Evolutionary conservation across 768 basidiomycete genomes (phyloP).

Genomic region (Leccinum longicurvipes): DNA sequence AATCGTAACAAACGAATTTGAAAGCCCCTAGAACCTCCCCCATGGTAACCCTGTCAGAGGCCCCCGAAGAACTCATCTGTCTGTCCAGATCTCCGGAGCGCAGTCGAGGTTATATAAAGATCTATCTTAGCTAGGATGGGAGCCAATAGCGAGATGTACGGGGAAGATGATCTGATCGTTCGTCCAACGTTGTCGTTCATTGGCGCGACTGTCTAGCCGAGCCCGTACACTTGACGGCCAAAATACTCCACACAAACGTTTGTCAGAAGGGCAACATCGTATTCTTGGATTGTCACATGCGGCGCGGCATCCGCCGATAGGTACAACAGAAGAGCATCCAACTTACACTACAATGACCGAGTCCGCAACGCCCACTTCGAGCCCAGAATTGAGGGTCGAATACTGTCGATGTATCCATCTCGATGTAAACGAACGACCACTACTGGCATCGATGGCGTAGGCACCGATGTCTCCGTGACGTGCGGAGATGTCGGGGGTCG

Average conservation of each 20-base stretch:
- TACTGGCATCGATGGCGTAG: neutral
- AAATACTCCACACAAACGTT: neutral
- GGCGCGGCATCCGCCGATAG: constrained; percentile 6
- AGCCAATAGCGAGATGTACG: neutral
- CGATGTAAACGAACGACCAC: neutral
- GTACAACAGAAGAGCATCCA: neutral
- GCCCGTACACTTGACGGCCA: neutral
- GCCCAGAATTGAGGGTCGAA: neutral
- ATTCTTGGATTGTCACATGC: neutral
- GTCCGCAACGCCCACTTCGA: neutral
- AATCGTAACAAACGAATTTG: neutral
- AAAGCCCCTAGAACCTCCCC: too few species aligned
- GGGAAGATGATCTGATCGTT: neutral
- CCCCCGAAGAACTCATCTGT: neutral
- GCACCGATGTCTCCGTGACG: constrained; percentile 12
- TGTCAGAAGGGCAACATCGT: constrained; percentile 4
- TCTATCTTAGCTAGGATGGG: neutral
- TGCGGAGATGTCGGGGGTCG: constrained; percentile 1
- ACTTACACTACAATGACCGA: neutral
- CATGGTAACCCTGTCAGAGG: neutral
- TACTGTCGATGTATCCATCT: neutral
- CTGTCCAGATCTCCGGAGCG: neutral
- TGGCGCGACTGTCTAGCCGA: neutral
- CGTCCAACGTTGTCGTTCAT: neutral
- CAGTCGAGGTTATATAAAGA: neutral